These are phyloP conservation scores for Globisporangium polare DNA, from an alignment of 352 stramenopile genomes.

Conservation along the genomic window DNA sequence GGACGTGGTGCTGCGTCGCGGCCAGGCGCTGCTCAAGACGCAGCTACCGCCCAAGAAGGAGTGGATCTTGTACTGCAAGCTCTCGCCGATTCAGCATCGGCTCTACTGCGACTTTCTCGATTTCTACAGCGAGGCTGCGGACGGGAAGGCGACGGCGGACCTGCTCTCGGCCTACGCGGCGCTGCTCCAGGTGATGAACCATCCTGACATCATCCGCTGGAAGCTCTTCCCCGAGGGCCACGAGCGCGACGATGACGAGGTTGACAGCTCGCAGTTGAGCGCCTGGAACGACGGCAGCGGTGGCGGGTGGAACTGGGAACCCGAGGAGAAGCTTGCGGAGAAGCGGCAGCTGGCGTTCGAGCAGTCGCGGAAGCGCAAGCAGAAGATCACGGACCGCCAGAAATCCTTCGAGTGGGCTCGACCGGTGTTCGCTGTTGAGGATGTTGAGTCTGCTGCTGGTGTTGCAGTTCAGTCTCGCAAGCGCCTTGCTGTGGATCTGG, in stretches of 20 bases:
- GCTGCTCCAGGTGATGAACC: slow-evolving; percentile 85
- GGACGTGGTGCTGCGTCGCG: slow-evolving; percentile 69
- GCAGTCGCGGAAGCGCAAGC: slow-evolving; percentile 46
- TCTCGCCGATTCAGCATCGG: slow-evolving; percentile 70
- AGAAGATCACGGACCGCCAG: slow-evolving; percentile 58
- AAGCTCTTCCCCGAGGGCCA: slow-evolving; percentile 47
- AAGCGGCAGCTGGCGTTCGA: slow-evolving; percentile 45
- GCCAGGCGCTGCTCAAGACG: slow-evolving; percentile 52
- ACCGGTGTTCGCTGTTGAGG: slow-evolving; percentile 29
- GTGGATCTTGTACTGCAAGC: slow-evolving; percentile 86
- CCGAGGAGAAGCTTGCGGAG: slow-evolving; percentile 51
- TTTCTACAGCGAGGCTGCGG: slow-evolving; percentile 34
- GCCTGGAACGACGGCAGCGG: slow-evolving; percentile 16
- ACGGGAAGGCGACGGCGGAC: slow-evolving; percentile 42
- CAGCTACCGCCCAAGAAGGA: slow-evolving; percentile 82
- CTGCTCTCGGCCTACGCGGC: slow-evolving; percentile 76
- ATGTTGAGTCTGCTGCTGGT: not conserved
- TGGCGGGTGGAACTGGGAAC: slow-evolving; percentile 66
- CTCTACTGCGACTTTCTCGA: slow-evolving; percentile 80
- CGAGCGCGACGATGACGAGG: slow-evolving; percentile 31
- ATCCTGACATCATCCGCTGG: slow-evolving; percentile 82
- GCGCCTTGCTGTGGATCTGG: not conserved
- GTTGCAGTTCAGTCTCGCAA: not conserved
- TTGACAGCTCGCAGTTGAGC: slow-evolving; percentile 20
- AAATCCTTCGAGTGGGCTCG: slow-evolving; percentile 70